These are phyloP conservation scores for Rhodotorula sp. DNA, from an alignment of 1,284 basidiomycete genomes.

Conservation along the genomic window DNA sequence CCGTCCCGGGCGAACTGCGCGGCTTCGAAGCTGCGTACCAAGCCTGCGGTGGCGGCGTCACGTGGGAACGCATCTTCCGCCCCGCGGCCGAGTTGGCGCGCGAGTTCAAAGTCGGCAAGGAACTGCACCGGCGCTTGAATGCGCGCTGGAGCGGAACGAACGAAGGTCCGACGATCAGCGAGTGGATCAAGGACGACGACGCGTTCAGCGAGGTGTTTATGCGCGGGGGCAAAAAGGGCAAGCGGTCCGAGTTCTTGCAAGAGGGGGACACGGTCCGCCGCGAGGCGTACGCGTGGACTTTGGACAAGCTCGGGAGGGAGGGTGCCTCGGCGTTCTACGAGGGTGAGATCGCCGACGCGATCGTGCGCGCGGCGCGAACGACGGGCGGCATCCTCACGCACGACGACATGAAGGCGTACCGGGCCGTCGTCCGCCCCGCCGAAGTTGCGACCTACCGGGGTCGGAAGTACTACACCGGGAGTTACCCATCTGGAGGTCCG, in stretches of 20 bases:
- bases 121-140: constrained; percentile 70
- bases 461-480: constrained; percentile 77
- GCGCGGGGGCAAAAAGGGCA: constrained; percentile 58
- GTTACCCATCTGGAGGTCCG: constrained; percentile 78
- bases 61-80: constrained; percentile 73
- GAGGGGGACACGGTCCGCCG: constrained; percentile 73
- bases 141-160: constrained; percentile 49
- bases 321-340: constrained; percentile 74
- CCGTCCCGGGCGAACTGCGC: constrained; percentile 80
- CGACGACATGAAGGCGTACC: constrained; percentile 69
- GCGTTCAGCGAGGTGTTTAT: constrained; percentile 81
- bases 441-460: constrained; percentile 72
- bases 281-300: constrained; percentile 66
- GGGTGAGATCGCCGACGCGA: constrained; percentile 71
- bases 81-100: constrained; percentile 71
- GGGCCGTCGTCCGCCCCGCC: constrained; percentile 68
- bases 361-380: constrained; percentile 63
- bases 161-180: constrained; percentile 15
- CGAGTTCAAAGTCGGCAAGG: constrained; percentile 68
- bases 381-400: constrained; percentile 77
- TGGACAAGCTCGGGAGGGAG: constrained; percentile 63
- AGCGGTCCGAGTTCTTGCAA: constrained; percentile 56
- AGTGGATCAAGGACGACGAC: constrained; percentile 63
- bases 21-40: constrained; percentile 77
- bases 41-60: constrained; percentile 67